phyloP scores from a whole-genome alignment of 257 asterid genomes.

The Phtheirospermum japonicum region DNA sequence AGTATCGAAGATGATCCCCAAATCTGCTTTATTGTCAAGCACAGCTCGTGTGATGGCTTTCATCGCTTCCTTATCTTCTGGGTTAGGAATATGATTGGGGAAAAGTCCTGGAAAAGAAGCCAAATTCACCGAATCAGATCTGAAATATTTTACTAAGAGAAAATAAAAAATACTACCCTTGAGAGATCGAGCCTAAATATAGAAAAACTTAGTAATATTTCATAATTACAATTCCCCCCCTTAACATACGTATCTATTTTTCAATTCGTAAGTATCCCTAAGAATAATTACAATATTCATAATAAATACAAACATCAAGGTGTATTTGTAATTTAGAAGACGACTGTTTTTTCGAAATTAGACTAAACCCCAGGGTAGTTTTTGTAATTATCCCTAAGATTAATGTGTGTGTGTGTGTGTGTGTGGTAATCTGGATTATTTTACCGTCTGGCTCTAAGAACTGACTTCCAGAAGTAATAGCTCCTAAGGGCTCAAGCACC shows the following conservation, averaged over 20 bases:
- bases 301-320: background rate
- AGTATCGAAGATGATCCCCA: slow-evolving; percentile 97
- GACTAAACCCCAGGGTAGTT: background rate
- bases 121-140: slow-evolving; percentile 21
- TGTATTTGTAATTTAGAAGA: background rate
- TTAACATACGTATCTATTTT: too few species aligned
- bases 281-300: too few species aligned
- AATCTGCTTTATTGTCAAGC: slow-evolving; percentile 78
- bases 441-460: slow-evolving; percentile 98
- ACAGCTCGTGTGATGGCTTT: slow-evolving; percentile 85
- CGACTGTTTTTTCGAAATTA: too few species aligned
- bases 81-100: slow-evolving; percentile 99
- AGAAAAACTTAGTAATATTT: background rate
- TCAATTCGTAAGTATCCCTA: too few species aligned
- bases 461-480: slow-evolving; percentile 92
- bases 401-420: background rate
- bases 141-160: background rate
- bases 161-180: background rate
- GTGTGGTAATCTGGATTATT: slow-evolving; percentile 20
- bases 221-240: background rate
- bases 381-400: background rate
- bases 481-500: slow-evolving; percentile 98
- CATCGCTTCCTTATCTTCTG: slow-evolving; percentile 98
- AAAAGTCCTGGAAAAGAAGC: slow-evolving; percentile 61
- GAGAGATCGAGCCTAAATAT: too few species aligned